A percentile compares a stretch with the other conserved stretches of the same genome.
Conservation (phyloP, 2,329 filamentous ascomycete species). For the Pseudogymnoascus sp. region DNA sequence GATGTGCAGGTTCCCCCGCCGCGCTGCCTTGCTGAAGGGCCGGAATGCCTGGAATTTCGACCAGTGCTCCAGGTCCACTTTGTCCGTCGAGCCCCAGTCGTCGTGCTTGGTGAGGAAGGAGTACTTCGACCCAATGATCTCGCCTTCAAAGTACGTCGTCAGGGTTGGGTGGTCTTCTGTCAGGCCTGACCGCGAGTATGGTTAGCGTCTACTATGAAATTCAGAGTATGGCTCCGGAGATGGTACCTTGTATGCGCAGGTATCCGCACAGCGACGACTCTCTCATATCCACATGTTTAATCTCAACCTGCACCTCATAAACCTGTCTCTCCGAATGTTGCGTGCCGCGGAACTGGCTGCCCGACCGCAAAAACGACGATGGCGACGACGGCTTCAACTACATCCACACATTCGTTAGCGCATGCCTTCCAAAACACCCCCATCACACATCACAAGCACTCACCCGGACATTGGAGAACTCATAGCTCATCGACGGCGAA, state of each 20-base stretch:
- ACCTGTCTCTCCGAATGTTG: constrained; percentile 89
- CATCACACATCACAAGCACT: constrained; percentile 18
- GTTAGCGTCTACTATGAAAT: constrained; percentile 9
- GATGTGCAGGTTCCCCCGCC: constrained; percentile 50
- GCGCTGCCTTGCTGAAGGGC: constrained; percentile 55
- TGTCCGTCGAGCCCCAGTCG: constrained; percentile 85
- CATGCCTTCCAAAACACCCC: not conserved
- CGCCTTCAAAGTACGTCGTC: constrained; percentile 96
- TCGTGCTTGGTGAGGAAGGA: constrained; percentile 86
- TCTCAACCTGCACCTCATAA: constrained; percentile 93
- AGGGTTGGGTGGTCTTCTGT: constrained; percentile 96
- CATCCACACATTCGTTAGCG: not conserved
- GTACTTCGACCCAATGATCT: constrained; percentile 93
- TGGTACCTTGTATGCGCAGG: constrained; percentile 81
- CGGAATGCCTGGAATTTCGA: constrained; percentile 80
- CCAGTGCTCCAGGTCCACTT: constrained; percentile 91
- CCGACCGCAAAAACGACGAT: constrained; percentile 77
- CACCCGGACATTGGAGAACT: constrained; percentile 49
- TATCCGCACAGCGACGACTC: constrained; percentile 95
- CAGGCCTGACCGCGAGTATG: constrained; percentile 51
- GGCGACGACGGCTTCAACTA: constrained; percentile 60
- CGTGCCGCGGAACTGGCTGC: constrained; percentile 81
- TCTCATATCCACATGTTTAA: constrained; percentile 90
- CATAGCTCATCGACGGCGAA: constrained; percentile 42
- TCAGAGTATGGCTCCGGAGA: not conserved